Evolutionary conservation across 495 filamentous ascomycete genomes (phyloP), one percentile per base, ranked within the genome.

Genomic region (Hypoxylon subgilvum): DNA sequence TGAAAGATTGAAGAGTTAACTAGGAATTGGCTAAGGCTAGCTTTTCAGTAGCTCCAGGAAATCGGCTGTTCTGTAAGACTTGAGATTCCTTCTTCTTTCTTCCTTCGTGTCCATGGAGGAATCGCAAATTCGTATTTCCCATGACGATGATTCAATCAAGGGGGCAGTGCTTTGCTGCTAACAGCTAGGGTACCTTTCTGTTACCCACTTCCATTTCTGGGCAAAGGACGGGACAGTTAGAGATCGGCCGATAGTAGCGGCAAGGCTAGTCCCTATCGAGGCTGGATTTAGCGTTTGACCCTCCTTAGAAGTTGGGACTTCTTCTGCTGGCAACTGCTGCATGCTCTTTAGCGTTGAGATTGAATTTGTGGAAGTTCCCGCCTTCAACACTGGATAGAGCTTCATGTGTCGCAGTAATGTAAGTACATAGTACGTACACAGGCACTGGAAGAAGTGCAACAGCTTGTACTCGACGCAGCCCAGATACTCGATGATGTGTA

Each of bases 51-150:
- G n/a, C n/a, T n/a, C n/a, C n/a, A n/a, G n/a, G n/a, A n/a, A n/a
- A n/a, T n/a, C n/a, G n/a, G n/a, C n/a, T n/a, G n/a, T n/a, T n/a
- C n/a, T n/a, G n/a, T n/a, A n/a, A n/a, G n/a, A n/a, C n/a, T n/a
- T n/a, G n/a, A n/a, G 31, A 34, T 3, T 34, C 7, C 3, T 12
- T 34, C 9, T 34, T 34, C n/a, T 34, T 4, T 44, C 28, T 39
- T 17, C 17, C 27, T 19, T n/a, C 18, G 21, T 36, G 22, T 52
- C 39, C 12, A 43, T 45, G 34, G 54, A 55, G 21, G 61, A 16
- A 64, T 50, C 36, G 49, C 48, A 54, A n/a, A 64, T 58, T 64
- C 61, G 61, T 64, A 64, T 64, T 64, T 50, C 44, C 61, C 44
- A 64, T 59, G 44, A n/a, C 47, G 53, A 54, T 38, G 60, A 58